Conservation (phyloP, 345 rosid genomes). For the Eucalyptus viminalis region DNA sequence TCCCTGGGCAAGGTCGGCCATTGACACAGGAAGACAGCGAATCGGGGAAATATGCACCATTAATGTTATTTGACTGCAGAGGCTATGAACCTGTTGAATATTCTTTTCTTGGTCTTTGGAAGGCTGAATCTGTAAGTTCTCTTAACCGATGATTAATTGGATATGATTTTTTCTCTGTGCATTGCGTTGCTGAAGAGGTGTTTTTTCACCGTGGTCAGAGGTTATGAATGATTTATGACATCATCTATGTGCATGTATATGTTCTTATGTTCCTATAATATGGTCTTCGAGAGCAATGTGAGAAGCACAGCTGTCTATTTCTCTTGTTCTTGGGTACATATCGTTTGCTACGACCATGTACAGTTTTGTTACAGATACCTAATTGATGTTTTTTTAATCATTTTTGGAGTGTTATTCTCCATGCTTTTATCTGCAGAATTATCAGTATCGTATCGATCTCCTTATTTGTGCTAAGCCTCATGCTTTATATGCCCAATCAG, state of each 20-base stretch:
- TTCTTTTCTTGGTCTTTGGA: constrained; percentile 58
- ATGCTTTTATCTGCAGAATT: not conserved
- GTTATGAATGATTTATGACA: not conserved
- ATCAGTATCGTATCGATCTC: not conserved
- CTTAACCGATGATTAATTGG: not conserved
- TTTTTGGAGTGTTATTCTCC: not conserved
- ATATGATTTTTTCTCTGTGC: not conserved
- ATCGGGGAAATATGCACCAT: constrained; percentile 47
- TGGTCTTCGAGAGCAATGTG: not conserved
- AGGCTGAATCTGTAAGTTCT: constrained; percentile 69
- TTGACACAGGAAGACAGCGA: constrained; percentile 43
- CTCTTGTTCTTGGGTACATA: not conserved
- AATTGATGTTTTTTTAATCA: not conserved
- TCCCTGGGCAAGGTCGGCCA: constrained; percentile 57
- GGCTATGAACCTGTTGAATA: constrained; percentile 77
- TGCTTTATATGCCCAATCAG: not conserved
- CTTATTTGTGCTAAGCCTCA: not conserved
- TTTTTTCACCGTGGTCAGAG: not conserved
- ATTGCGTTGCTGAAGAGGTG: not conserved
- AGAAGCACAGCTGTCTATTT: not conserved
- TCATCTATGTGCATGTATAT: not conserved
- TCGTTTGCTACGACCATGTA: not conserved
- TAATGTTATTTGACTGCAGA: constrained; percentile 82
- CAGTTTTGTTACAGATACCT: not conserved
- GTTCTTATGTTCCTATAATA: not conserved